Conservation (phyloP, 768 basidiomycete genomes). For the Amanita pallidorosea region DNA sequence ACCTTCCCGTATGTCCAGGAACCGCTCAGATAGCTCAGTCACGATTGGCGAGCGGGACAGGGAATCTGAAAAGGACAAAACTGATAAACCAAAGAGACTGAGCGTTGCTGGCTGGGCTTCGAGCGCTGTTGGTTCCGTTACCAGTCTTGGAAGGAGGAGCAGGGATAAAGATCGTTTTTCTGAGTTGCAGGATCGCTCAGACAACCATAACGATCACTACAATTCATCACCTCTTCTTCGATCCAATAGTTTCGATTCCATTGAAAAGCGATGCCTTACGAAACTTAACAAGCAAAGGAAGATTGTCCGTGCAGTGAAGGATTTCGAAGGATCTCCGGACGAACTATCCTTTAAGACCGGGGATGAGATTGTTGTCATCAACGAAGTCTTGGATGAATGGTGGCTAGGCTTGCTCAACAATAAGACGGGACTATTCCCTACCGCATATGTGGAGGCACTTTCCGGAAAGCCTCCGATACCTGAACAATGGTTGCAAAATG, state of each 20-base stretch:
- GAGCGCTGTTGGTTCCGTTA: slow-evolving; percentile 50
- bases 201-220: slow-evolving; percentile 16
- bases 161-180: slow-evolving; percentile 41
- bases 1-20: slow-evolving; percentile 49
- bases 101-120: slow-evolving; percentile 59
- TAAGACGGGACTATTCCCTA: slow-evolving; percentile 72
- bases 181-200: slow-evolving; percentile 37
- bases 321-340: slow-evolving; percentile 66
- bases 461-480: slow-evolving; percentile 19
- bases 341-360: slow-evolving; percentile 71
- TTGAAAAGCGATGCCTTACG: slow-evolving; percentile 24
- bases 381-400: slow-evolving; percentile 84
- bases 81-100: slow-evolving; percentile 25
- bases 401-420: slow-evolving; percentile 78
- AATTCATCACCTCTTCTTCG: slow-evolving; percentile 7
- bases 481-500: slow-evolving; percentile 4
- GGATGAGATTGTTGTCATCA: slow-evolving; percentile 63
- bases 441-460: slow-evolving; percentile 54
- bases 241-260: neutral
- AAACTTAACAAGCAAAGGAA: slow-evolving; percentile 43
- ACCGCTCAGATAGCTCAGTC: slow-evolving; percentile 48
- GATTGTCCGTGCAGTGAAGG: slow-evolving; percentile 60
- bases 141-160: slow-evolving; percentile 33
- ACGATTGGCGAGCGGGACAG: slow-evolving; percentile 26
- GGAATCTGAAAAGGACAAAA: slow-evolving; percentile 20